Conservation (phyloP, 805 yeast genomes). For the Saturnispora bothae region DNA sequence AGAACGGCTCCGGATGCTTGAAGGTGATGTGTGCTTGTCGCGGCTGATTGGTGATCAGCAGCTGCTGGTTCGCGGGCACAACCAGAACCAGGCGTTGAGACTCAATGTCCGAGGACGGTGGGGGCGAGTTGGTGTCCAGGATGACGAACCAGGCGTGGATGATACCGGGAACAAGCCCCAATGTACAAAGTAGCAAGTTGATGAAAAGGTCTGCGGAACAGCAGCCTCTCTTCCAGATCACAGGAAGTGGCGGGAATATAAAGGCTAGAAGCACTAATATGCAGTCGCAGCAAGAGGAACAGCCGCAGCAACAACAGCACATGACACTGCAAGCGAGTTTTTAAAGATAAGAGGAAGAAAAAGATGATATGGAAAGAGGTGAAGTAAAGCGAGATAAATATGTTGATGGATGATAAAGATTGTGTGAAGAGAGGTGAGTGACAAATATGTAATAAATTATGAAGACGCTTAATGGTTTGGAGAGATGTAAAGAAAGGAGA, state of each 20-base stretch:
- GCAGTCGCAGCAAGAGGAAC: constrained; percentile 43
- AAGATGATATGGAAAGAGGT: not conserved
- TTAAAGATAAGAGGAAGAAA: too few relatives aligned
- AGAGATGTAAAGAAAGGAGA: too few relatives aligned
- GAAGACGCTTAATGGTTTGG: too few relatives aligned
- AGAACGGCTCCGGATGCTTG: constrained; percentile 27
- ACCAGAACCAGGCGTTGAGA: constrained; percentile 21
- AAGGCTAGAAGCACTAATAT: constrained; percentile 59
- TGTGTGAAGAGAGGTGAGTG: too few relatives aligned
- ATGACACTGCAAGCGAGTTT: not conserved
- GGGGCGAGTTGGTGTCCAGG: constrained; percentile 38
- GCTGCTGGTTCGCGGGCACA: constrained; percentile 14
- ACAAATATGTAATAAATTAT: too few relatives aligned
- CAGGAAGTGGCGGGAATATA: constrained; percentile 72
- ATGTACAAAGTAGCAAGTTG: constrained; percentile 48
- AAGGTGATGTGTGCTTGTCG: constrained; percentile 19
- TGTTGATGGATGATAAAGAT: too few relatives aligned
- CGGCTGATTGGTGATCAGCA: constrained; percentile 19
- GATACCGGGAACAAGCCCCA: constrained; percentile 64
- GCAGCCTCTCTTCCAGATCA: constrained; percentile 59
- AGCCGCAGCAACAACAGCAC: constrained; percentile 23
- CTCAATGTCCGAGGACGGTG: constrained; percentile 16
- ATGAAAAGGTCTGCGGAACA: constrained; percentile 61
- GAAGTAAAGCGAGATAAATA: not conserved
- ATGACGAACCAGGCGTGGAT: constrained; percentile 62